These are phyloP conservation scores for Xylaria sp. DNA, from an alignment of 2,329 filamentous ascomycete genomes.

Conservation along the genomic window DNA sequence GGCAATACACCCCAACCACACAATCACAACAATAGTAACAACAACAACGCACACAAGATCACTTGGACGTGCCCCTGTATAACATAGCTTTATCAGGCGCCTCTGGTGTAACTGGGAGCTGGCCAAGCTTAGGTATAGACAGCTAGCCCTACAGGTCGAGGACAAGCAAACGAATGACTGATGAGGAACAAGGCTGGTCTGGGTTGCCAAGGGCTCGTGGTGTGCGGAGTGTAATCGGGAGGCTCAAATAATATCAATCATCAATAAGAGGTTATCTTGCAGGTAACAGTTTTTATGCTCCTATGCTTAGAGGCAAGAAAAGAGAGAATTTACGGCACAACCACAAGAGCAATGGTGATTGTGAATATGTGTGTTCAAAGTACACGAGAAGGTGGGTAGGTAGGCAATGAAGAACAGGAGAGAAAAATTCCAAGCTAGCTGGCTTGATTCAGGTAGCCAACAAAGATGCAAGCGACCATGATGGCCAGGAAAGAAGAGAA, in stretches of 20 bases:
- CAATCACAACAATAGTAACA: neutral
- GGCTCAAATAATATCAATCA: conserved; percentile 13
- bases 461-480: conserved; percentile 20
- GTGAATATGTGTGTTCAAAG: conserved; percentile 3
- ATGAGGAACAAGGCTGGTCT: conserved; percentile 3
- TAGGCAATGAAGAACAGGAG: neutral
- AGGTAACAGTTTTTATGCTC: too few species aligned
- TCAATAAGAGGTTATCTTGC: too few species aligned
- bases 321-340: neutral
- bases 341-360: neutral
- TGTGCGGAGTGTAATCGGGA: conserved; percentile 2
- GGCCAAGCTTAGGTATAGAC: conserved; percentile 1
- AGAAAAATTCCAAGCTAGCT: conserved; percentile 9
- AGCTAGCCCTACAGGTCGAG: neutral
- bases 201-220: conserved; percentile 2
- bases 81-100: neutral
- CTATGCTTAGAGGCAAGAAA: neutral
- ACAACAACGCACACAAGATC: neutral
- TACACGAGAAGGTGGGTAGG: neutral
- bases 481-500: conserved; percentile 13
- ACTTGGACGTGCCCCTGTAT: conserved; percentile 7
- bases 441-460: conserved; percentile 23
- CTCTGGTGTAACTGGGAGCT: conserved; percentile 3
- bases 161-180: conserved; percentile 16
- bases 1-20: conserved; percentile 1